phyloP scores from a whole-genome alignment of 1,139 yeast genomes.

The Scheffersomyces titani region DNA sequence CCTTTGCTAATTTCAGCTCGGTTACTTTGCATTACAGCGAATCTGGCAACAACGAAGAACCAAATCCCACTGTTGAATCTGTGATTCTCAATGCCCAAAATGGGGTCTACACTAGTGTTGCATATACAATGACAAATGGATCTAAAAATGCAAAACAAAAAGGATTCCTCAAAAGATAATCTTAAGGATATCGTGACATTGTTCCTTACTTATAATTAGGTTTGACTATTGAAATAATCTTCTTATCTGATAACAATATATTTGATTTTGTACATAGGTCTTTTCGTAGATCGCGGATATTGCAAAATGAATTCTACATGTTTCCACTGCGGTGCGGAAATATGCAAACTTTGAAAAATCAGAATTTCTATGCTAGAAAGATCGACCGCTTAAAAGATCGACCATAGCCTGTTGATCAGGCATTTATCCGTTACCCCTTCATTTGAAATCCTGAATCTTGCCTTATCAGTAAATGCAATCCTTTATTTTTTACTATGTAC shows the following conservation, averaged over 20 bases:
- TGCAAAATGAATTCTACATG: neutral
- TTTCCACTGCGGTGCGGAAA: neutral
- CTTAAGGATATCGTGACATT: conserved; percentile 3
- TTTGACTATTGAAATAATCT: neutral
- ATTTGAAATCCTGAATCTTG: neutral
- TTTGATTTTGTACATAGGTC: neutral
- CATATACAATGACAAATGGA: conserved; percentile 55
- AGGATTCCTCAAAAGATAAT: conserved; percentile 26
- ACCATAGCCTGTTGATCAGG: neutral
- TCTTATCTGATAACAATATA: neutral
- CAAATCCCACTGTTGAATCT: conserved; percentile 34
- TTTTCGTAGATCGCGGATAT: neutral
- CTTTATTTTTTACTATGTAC: neutral
- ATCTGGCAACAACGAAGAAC: conserved; percentile 18
- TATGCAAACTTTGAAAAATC: neutral
- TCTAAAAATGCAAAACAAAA: conserved; percentile 24
- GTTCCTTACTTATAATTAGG: neutral
- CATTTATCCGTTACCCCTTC: neutral
- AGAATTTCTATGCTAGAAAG: neutral
- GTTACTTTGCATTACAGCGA: conserved; percentile 84
- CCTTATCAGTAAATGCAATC: neutral
- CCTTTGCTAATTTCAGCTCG: conserved; percentile 85
- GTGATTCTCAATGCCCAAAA: conserved; percentile 45
- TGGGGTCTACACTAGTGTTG: conserved; percentile 62
- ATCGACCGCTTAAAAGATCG: neutral